Evolutionary conservation across 441 rosid species (phyloP), one percentile per base, ranked within the genome.

Genomic region (Aleurites moluccanus): DNA sequence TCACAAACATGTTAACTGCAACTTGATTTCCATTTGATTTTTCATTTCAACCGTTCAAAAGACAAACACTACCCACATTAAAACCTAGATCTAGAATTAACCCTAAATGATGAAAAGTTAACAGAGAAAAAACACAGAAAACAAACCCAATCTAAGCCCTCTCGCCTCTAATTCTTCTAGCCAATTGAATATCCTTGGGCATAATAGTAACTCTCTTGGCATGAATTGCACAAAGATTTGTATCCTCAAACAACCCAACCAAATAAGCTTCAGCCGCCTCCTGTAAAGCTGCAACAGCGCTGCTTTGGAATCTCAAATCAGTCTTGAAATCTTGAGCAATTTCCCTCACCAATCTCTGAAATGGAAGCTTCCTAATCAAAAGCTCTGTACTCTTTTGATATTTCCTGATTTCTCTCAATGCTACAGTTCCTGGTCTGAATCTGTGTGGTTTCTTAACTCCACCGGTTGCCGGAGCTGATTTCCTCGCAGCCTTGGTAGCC

Each of bases 381-480:
- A 88, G 88, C 78, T 88, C 89, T 0, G 90, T 88, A 67, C 92
- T 88, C 78, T 88, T 88, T 75, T 88, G 90, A 42, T 88, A 86
- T 73, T 86, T 86, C 23, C 88, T 78, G 76, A 88, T 86, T 73
- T 86, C 90, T 76, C 86, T 76, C 16, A 88, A 86, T 0, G 90
- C 92, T 10, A 88, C 90, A 25, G 92, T 86, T 28, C 89, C 89
- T 0, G 90, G 91, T 23, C 90, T 79, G 84, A 84, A 88, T 1
- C 91, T 84, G 77, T 88, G 91, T 2, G 90, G 92, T 80, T 88
- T 88, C 88, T 88, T 88, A 68, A 88, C 92, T 55, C 92, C 92
- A 0, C 92, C 92, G 25, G 87, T 88, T 4, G 90, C 85, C 0
- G 92, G 92, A 2, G 90, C 92, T 14, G 92, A 88, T 64, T 88